Evolutionary conservation across 2,329 filamentous ascomycete genomes (phyloP), one percentile per base, ranked within the genome.

Genomic region (Falciphora oryzae): DNA sequence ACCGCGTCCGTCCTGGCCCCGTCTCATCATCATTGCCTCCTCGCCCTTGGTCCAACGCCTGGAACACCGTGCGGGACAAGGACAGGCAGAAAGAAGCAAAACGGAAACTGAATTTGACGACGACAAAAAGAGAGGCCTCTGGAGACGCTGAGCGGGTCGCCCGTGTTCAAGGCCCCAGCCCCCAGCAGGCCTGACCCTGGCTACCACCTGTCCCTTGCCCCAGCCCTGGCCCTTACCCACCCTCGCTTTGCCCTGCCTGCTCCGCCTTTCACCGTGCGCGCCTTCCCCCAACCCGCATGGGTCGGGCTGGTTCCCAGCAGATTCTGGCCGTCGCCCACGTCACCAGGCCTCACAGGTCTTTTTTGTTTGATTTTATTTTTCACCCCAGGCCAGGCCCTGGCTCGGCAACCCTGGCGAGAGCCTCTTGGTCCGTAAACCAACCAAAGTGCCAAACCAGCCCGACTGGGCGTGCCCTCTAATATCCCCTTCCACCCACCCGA

Each of bases 301-400:
- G 38, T 50, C 38, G 18, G 38, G 38, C 38, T 18, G 38, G 18
- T 50, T 50, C 32, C 32, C 32, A 35, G 32, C 13, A 14, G 13
- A 10, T 50, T 50, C 18, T 22, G 18, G 38, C 22, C 38, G 28
- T 29, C 31, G 10, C 10, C 25, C 25, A 61, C 50, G 38, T 44
- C 32, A 61, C 35, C 32, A 38, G 31, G 59, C 59, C 59, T 16
- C 13, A 31, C 59, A 27, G 22, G 59, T 61, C 31, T 38, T 25
- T 38, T 27, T 61, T 38, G 31, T 61, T 28, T 27, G 58, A 61
- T 35, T 57, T 57, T 27, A 57, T 50, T 50, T 50, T 50, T 18
- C 38, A 11, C n/a, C 5, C 32, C 32, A 32, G 32, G 32, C 32
- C 32, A 50, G 38, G 38, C 18, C 38, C 38, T 50, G 38, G 38